These are phyloP conservation scores for Ganoderma resinaceum DNA, from an alignment of 1,284 basidiomycete genomes.

Conservation along the genomic window DNA sequence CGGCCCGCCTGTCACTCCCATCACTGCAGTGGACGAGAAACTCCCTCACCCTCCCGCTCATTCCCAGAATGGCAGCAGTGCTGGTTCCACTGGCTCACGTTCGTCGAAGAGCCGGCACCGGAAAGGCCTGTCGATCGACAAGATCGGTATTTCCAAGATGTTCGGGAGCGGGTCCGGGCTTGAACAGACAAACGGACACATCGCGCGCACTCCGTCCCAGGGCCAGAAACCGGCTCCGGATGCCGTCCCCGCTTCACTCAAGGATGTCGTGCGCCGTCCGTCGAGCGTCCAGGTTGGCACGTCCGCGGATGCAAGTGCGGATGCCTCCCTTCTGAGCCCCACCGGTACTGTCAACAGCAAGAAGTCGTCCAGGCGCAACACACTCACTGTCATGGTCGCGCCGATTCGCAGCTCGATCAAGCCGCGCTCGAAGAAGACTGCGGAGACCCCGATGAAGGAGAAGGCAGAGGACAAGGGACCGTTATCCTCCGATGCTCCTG, in stretches of 20 bases:
- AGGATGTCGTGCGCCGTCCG: conserved; percentile 39
- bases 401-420: conserved; percentile 70
- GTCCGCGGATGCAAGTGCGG: conserved; percentile 32
- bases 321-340: conserved; percentile 45
- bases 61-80: conserved; percentile 32
- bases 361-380: conserved; percentile 72
- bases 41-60: conserved; percentile 12
- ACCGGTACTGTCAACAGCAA: conserved; percentile 46
- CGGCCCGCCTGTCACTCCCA: conserved; percentile 52
- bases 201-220: conserved; percentile 43
- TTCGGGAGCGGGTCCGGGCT: conserved; percentile 46
- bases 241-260: conserved; percentile 20
- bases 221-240: conserved; percentile 25
- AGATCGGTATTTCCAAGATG: conserved; percentile 75
- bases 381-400: conserved; percentile 84
- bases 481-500: conserved; percentile 20
- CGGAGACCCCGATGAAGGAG: conserved; percentile 46
- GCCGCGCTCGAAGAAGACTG: conserved; percentile 49
- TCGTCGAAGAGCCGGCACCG: conserved; percentile 57
- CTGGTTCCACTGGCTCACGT: conserved; percentile 39
- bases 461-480: conserved; percentile 36
- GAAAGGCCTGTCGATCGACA: conserved; percentile 75
- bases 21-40: conserved; percentile 44
- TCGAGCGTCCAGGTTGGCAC: conserved; percentile 45
- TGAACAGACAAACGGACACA: conserved; percentile 33